Evolutionary conservation across 805 yeast genomes (phyloP).

Genomic region (Starmerella riodocensis): DNA sequence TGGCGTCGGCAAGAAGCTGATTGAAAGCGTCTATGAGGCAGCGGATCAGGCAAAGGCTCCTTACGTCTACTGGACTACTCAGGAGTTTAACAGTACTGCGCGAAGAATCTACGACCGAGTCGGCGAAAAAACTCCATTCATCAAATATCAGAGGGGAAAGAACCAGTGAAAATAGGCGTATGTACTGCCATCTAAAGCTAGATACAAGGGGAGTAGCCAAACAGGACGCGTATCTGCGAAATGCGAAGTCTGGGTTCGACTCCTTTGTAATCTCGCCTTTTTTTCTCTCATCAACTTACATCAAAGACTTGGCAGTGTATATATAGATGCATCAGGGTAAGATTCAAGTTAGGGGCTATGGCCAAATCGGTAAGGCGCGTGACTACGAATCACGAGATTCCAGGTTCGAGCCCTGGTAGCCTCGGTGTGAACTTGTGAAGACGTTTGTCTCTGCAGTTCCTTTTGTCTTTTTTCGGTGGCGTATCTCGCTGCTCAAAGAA

Average conservation of each 20-base stretch:
- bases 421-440: conserved; percentile 15
- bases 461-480: background rate
- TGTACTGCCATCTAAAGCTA: background rate
- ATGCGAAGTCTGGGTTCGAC: no score
- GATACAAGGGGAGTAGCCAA: no score
- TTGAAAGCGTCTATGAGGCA: background rate
- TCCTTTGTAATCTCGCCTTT: background rate
- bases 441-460: background rate
- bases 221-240: no score
- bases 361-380: conserved; percentile 23
- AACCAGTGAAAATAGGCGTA: background rate
- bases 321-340: background rate
- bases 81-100: background rate
- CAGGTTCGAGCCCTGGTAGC: conserved; percentile 23
- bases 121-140: background rate
- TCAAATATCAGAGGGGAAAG: conserved; percentile 1
- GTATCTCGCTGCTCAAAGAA: no score
- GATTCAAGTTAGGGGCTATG: conserved; percentile 16
- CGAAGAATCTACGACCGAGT: background rate
- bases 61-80: background rate
- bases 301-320: background rate
- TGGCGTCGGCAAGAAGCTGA: background rate
- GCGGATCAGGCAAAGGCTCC: background rate
- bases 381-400: conserved; percentile 23
- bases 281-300: background rate